A percentile compares a stretch with the other conserved stretches of the same genome.
Conservation (phyloP, 1,284 basidiomycete species). For the Athelia sp. region DNA sequence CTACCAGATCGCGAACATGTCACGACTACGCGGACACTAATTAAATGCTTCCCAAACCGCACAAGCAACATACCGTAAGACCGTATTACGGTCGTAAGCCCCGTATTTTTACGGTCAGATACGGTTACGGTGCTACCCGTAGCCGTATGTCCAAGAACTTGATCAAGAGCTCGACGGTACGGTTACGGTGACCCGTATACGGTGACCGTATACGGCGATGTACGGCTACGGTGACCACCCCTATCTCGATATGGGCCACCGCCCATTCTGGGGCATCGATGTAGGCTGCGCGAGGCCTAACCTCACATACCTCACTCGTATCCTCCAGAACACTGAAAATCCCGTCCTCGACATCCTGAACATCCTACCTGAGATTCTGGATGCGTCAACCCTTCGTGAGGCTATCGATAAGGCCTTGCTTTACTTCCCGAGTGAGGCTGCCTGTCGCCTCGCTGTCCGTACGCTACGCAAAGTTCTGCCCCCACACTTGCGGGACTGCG, state of each 20-base stretch:
- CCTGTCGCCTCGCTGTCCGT: slow-evolving; percentile 3
- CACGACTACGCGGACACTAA: too few relatives aligned
- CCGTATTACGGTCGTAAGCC: too few relatives aligned
- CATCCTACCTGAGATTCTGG: slow-evolving; percentile 3
- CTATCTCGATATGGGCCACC: slow-evolving; percentile 11
- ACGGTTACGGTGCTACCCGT: too few relatives aligned
- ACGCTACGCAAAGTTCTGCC: slow-evolving; percentile 10
- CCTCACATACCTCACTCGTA: slow-evolving; percentile 8
- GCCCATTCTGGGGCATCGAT: slow-evolving; percentile 20
- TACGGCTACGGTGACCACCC: too few relatives aligned
- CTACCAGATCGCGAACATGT: too few relatives aligned
- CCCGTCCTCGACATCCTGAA: slow-evolving; percentile 11
- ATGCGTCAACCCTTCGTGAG: not conserved
- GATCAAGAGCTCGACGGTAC: too few relatives aligned
- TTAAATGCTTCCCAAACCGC: too few relatives aligned
- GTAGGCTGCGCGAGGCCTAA: slow-evolving; percentile 15
- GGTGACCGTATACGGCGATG: too few relatives aligned
- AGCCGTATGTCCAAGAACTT: too few relatives aligned
- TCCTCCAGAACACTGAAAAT: slow-evolving; percentile 11
- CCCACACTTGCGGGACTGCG: slow-evolving; percentile 5
- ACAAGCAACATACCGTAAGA: too few relatives aligned
- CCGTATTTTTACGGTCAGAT: too few relatives aligned
- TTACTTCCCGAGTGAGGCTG: not conserved
- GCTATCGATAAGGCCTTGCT: not conserved
- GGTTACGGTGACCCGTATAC: too few relatives aligned